These are phyloP conservation scores for Solioccasus polychromus DNA, from an alignment of 768 basidiomycete species.

Conservation along the genomic window DNA sequence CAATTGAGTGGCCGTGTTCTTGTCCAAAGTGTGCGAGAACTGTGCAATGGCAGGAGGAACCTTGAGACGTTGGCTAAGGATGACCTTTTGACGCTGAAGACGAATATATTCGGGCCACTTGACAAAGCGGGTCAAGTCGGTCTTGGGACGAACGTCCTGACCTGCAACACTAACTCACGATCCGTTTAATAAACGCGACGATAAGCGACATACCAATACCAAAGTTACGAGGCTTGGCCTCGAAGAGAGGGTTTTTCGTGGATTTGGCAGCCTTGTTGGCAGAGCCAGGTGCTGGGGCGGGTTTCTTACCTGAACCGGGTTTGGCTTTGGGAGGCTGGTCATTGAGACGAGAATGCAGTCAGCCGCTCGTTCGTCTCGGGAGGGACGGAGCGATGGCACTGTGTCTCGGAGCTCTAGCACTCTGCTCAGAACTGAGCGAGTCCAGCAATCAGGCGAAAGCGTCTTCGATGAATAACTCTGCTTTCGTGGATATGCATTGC, in stretches of 20 bases:
- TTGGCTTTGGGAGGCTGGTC: conserved; percentile 82
- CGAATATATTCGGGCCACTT: conserved; percentile 99
- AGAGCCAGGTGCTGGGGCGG: conserved; percentile 80
- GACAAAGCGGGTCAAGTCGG: conserved; percentile 94
- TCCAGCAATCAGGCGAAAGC: conserved; percentile 41
- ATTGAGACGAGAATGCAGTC: conserved; percentile 75
- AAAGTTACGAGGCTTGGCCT: conserved; percentile 87
- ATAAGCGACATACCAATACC: conserved; percentile 75
- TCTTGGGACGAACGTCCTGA: conserved; percentile 87
- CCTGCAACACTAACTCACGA: conserved; percentile 45
- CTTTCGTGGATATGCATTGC: conserved; percentile 19
- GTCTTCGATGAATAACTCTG: conserved; percentile 43
- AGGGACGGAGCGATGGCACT: conserved; percentile 29
- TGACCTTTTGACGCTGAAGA: conserved; percentile 97
- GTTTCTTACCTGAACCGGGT: conserved; percentile 74
- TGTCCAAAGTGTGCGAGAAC: conserved; percentile 97
- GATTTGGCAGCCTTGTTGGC: conserved; percentile 70
- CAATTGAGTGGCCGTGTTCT: conserved; percentile 97
- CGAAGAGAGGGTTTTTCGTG: conserved; percentile 96
- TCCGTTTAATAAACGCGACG: not conserved
- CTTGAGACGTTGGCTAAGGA: conserved; percentile 96
- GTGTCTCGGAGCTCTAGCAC: conserved; percentile 55
- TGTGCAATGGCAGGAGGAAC: conserved; percentile 98
- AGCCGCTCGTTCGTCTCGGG: conserved; percentile 28
- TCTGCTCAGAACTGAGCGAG: conserved; percentile 28